Evolutionary conservation across 306 rosid genomes (phyloP).

Genomic region (Hippophae gyantsensis): DNA sequence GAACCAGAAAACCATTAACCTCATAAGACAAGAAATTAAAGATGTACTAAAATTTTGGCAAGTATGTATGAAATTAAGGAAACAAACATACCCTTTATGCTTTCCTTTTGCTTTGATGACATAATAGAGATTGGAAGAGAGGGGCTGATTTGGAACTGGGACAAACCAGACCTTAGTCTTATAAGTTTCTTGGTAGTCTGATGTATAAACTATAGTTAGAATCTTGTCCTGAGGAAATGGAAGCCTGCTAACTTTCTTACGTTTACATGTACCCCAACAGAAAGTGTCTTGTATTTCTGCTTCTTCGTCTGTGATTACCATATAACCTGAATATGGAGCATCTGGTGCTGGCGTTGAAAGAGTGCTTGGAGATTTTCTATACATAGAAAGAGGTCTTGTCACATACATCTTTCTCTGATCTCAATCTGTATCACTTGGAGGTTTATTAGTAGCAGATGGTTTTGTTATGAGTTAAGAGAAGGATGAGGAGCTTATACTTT

Average conservation of each 20-base stretch:
- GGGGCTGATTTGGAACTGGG: conserved; percentile 60
- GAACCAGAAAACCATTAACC: too few species aligned
- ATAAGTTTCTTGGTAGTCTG: background rate
- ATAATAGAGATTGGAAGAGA: conserved; percentile 58
- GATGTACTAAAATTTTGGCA: too few species aligned
- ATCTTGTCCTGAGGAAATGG: conserved; percentile 65
- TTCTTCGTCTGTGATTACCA: conserved; percentile 56
- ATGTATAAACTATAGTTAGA: conserved; percentile 2
- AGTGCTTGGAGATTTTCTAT: conserved; percentile 14
- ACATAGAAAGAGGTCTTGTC: conserved; percentile 24
- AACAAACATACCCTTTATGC: conserved; percentile 55
- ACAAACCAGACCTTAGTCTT: conserved; percentile 41
- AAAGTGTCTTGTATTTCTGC: conserved; percentile 12
- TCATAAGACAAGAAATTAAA: too few species aligned
- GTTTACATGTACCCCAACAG: conserved; percentile 34
- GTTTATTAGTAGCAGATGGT: too few species aligned
- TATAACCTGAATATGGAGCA: conserved; percentile 57
- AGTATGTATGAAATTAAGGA: too few species aligned
- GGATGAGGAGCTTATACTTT: too few species aligned
- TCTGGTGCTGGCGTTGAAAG: conserved; percentile 36
- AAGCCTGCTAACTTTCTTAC: conserved; percentile 25
- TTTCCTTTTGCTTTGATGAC: conserved; percentile 36
- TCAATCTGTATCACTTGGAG: too few species aligned
- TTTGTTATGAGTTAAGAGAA: too few species aligned
- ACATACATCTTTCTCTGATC: conserved; percentile 24